These are phyloP conservation scores for Epichloe bromicola DNA, from an alignment of 2,329 filamentous ascomycete species.

Conservation along the genomic window DNA sequence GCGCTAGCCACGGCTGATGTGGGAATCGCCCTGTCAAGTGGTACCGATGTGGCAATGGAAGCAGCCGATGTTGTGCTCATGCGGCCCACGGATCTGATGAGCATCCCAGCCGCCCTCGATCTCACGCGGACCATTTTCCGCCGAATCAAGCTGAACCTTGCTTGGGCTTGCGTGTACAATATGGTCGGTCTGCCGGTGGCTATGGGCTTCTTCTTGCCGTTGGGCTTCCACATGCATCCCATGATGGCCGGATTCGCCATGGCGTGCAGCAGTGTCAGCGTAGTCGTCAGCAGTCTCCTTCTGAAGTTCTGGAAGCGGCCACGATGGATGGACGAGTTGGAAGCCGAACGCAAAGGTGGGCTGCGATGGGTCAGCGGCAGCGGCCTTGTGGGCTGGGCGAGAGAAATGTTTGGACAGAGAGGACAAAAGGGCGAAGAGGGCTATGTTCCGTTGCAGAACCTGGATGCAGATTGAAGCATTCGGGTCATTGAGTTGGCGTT, in stretches of 20 bases:
- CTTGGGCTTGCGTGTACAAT: conserved; percentile 93
- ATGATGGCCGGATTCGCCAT: conserved; percentile 93
- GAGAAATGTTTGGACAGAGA: conserved; percentile 26
- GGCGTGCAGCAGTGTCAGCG: conserved; percentile 80
- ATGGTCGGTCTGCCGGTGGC: conserved; percentile 82
- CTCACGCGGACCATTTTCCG: conserved; percentile 76
- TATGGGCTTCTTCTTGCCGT: conserved; percentile 89
- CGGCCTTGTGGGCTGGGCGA: conserved; percentile 28
- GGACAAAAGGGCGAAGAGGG: conserved; percentile 35
- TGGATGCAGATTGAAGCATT: conserved; percentile 25
- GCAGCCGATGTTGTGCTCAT: conserved; percentile 94
- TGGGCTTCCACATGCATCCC: conserved; percentile 77
- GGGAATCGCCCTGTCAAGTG: conserved; percentile 82
- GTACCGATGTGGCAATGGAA: conserved; percentile 96
- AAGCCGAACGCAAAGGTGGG: conserved; percentile 44
- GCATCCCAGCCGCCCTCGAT: conserved; percentile 76
- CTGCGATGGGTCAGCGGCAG: conserved; percentile 29
- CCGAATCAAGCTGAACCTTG: conserved; percentile 85
- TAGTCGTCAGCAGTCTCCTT: conserved; percentile 71
- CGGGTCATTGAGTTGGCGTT: neutral
- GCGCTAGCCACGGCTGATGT: conserved; percentile 86
- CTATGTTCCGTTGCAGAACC: conserved; percentile 44
- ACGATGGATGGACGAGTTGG: conserved; percentile 68
- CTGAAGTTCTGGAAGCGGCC: conserved; percentile 81
- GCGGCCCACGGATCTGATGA: conserved; percentile 80